Evolutionary conservation across 257 asterid genomes (phyloP).

Genomic region (Capsicum pubescens): DNA sequence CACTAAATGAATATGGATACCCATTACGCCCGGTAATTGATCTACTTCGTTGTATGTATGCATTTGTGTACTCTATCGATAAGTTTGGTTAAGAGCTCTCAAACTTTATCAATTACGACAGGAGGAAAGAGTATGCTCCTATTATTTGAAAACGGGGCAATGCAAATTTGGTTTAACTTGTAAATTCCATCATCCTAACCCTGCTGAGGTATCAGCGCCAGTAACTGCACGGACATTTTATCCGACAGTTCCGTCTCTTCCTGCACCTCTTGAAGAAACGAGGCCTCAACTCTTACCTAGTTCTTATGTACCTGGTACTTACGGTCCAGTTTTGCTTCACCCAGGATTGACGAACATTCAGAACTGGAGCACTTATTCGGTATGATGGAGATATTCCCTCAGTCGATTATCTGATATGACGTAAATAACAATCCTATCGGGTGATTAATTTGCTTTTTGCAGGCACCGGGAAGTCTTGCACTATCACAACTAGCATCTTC

Average conservation of each 20-base stretch:
- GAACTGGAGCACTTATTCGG: conserved; percentile 83
- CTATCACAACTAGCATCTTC: conserved; percentile 67
- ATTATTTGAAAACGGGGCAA: conserved; percentile 95
- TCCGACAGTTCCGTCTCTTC: conserved; percentile 71
- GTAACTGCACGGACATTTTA: conserved; percentile 84
- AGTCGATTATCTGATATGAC: neutral
- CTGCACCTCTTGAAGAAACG: conserved; percentile 62
- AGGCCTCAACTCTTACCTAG: conserved; percentile 78
- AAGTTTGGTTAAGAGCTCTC: neutral
- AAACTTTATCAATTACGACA: conserved; percentile 36
- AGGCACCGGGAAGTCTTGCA: conserved; percentile 69
- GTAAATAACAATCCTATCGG: conserved; percentile 22
- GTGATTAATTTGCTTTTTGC: conserved; percentile 39
- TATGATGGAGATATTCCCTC: conserved; percentile 34
- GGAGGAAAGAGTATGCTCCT: conserved; percentile 94
- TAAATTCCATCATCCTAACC: conserved; percentile 89
- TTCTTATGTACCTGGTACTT: conserved; percentile 68
- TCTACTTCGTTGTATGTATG: neutral
- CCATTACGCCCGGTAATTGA: conserved; percentile 77
- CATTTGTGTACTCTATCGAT: neutral
- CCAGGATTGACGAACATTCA: conserved; percentile 72
- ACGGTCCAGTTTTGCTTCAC: conserved; percentile 73
- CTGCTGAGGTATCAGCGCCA: conserved; percentile 61
- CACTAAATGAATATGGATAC: conserved; percentile 73
- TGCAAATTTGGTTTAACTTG: conserved; percentile 86